These are phyloP conservation scores for Fusarium tricinctum DNA, from an alignment of 2,329 filamentous ascomycete genomes.

Conservation along the genomic window DNA sequence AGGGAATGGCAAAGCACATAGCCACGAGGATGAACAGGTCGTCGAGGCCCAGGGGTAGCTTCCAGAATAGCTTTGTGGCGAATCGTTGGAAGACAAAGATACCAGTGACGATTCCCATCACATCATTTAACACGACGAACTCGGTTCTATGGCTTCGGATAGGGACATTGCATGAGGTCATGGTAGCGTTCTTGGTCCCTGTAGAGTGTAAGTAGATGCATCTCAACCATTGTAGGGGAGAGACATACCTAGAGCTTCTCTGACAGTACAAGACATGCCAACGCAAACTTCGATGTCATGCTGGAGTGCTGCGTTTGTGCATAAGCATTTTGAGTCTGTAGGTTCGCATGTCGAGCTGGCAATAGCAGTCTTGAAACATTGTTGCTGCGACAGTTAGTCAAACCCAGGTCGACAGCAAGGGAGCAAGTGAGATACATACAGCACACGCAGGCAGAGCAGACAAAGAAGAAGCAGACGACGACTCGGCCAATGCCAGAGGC, in stretches of 20 bases:
- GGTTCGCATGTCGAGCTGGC: not conserved
- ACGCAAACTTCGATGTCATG: not conserved
- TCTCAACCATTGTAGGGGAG: too few species aligned
- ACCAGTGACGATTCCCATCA: constrained; percentile 54
- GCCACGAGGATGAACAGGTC: constrained; percentile 55
- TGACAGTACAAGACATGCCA: not conserved
- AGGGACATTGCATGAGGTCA: constrained; percentile 48
- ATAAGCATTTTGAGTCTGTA: not conserved
- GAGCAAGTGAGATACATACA: not conserved
- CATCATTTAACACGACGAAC: constrained; percentile 33
- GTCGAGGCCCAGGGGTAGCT: constrained; percentile 56
- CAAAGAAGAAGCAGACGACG: not conserved
- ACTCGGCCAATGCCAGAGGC: not conserved
- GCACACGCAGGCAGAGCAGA: not conserved
- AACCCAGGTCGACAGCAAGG: too few species aligned
- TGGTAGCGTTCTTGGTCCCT: constrained; percentile 49
- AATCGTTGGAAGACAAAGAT: constrained; percentile 60
- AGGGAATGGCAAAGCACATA: constrained; percentile 49
- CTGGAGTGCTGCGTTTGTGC: not conserved
- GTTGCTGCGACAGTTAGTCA: not conserved
- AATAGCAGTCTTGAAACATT: not conserved
- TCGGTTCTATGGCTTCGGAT: constrained; percentile 50
- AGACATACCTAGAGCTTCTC: not conserved
- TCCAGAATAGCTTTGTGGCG: constrained; percentile 53
- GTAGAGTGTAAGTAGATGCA: not conserved